phyloP scores from a whole-genome alignment of 345 rosid genomes.

The Syzygium aqueum region DNA sequence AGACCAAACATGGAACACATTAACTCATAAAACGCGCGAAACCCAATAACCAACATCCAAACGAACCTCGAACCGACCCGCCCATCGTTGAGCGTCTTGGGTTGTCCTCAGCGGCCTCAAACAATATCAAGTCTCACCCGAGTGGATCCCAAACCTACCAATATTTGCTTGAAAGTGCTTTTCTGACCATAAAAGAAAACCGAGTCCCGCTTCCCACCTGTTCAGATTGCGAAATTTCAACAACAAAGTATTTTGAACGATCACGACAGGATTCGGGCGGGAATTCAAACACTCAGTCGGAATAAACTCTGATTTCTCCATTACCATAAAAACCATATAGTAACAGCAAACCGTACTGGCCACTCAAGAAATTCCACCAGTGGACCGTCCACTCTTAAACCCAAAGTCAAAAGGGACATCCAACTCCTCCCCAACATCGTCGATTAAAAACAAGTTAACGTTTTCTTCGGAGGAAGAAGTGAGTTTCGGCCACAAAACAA shows the following conservation, averaged over 20 bases:
- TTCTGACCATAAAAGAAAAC: not conserved
- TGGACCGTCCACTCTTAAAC: not conserved
- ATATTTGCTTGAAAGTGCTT: not conserved
- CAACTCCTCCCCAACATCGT: not conserved
- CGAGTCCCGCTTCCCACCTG: not conserved
- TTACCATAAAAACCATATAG: not conserved
- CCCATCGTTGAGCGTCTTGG: fast-evolving
- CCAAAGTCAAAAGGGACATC: not conserved
- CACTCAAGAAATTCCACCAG: not conserved
- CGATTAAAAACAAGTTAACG: not conserved
- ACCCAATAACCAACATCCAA: not conserved
- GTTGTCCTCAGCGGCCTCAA: not conserved
- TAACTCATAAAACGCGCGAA: not conserved
- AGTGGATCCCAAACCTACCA: not conserved
- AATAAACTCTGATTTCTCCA: not conserved
- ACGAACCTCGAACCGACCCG: not conserved
- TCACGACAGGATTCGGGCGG: not conserved
- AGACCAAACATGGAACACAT: fast-evolving
- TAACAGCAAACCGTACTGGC: not conserved
- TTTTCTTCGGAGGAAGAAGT: not conserved
- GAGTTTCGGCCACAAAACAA: not conserved
- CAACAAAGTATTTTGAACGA: not conserved
- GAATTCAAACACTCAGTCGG: not conserved
- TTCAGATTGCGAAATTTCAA: not conserved
- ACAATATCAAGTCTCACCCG: not conserved